Evolutionary conservation across 1,284 basidiomycete species (phyloP), one percentile per base, ranked within the genome.

Genomic region (Xerocomus nothofagi): DNA sequence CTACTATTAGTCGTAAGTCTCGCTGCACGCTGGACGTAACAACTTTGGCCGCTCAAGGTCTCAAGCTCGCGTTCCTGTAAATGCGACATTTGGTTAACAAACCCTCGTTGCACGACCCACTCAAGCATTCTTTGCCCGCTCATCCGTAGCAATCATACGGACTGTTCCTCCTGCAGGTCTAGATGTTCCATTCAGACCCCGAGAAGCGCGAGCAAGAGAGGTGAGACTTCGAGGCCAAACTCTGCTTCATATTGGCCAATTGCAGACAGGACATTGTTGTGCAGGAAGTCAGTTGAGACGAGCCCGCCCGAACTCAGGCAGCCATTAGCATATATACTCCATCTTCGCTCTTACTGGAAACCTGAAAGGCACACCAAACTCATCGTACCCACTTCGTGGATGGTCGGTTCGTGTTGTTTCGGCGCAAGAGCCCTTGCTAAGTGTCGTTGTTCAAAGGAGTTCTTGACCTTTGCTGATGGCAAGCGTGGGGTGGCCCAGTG

Each of bases 321-420:
- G 34, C 26, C 45, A 11, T 30, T 66, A 21, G 44, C 51, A n/a
- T 67, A 68, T 50, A 39, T 59, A 23, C 44, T 44, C 32, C 53
- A 53, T 49, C 65, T 64, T 24, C 57, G 59, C 29, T 54, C 63
- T 24, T 29, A 21, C 33, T 64, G 62, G 62, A 54, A 37, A 37
- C 59, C 61, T 2, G 40, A 58, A 41, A 49, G 44, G 44, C 41
- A 39, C 9, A 27, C 53, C 40, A 56, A 61, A 20, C 54, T 66
- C 27, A 9, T 54, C 49, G 54, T 65, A 1, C 63, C 65, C 34
- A 38, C 53, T 14, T 53, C 48, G 39, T 67, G 62, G 62, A 62
- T 47, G 65, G 62, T 63, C 14, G 2, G 58, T 53, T 36, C 38
- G 17, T 39, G 10, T 40, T 8, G 11, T 33, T 18, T 29, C 23